Conservation (phyloP, 2,329 filamentous ascomycete species). For the Fusarium sp. region DNA sequence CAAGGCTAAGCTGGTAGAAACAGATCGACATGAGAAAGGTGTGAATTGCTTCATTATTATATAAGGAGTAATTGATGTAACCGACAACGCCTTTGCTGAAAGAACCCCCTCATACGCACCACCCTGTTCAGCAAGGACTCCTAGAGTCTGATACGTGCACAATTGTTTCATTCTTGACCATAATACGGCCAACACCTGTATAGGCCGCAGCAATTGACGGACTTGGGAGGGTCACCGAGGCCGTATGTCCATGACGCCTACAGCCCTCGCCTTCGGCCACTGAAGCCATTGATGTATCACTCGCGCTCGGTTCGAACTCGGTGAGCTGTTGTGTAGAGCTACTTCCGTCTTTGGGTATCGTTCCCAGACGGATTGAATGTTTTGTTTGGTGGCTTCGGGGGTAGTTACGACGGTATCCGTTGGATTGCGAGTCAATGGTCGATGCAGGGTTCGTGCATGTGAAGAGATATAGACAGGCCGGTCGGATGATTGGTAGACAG, state of each 20-base stretch:
- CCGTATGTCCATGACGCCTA: conserved; percentile 3
- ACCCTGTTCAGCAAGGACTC: neutral
- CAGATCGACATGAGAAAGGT: neutral
- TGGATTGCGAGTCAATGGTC: conserved; percentile 6
- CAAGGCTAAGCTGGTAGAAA: neutral
- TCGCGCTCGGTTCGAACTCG: neutral
- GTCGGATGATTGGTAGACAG: conserved; percentile 40
- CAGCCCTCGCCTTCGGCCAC: conserved; percentile 27
- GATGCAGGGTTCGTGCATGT: conserved; percentile 9
- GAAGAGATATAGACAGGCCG: conserved; percentile 34
- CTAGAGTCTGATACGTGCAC: conserved; percentile 8
- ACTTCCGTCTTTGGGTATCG: conserved; percentile 18
- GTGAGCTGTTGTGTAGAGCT: conserved; percentile 40
- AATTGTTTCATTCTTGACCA: conserved; percentile 39
- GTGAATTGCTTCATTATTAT: neutral
- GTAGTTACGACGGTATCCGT: conserved; percentile 14
- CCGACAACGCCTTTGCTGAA: too few relatives aligned
- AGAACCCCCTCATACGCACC: too few relatives aligned
- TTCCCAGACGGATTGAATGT: conserved; percentile 28
- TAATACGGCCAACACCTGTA: conserved; percentile 5
- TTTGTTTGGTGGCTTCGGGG: conserved; percentile 18
- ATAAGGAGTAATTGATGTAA: neutral
- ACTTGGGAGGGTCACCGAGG: conserved; percentile 2
- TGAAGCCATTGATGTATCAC: conserved; percentile 11
- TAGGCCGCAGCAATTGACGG: neutral